Percentiles rank a stretch among this genome's conserved stretches.
These are phyloP conservation scores for Diplodia scrobiculata DNA, from an alignment of 2,329 filamentous ascomycete genomes.

Conservation along the genomic window DNA sequence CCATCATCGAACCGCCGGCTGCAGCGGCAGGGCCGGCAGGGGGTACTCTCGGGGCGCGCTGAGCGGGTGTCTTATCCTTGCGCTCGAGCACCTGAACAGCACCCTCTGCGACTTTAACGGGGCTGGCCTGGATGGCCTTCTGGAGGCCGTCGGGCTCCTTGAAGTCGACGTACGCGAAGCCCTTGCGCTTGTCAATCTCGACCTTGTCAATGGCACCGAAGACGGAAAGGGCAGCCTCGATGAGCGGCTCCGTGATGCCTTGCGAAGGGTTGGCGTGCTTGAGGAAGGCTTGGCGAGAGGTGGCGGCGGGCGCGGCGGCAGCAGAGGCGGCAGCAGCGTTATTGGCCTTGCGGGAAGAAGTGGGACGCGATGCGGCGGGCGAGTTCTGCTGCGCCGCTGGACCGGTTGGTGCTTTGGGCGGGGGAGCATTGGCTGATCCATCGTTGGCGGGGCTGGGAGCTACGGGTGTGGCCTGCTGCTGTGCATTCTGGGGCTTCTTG, in stretches of 20 bases:
- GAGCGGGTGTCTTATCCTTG: constrained; percentile 56
- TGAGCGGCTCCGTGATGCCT: constrained; percentile 79
- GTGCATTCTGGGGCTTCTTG: constrained; percentile 30
- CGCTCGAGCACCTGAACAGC: constrained; percentile 84
- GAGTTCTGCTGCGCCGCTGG: constrained; percentile 28
- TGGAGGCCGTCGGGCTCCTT: constrained; percentile 69
- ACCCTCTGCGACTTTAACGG: constrained; percentile 78
- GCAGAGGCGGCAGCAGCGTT: not conserved
- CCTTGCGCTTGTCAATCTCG: constrained; percentile 92
- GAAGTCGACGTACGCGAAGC: constrained; percentile 92
- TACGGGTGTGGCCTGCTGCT: constrained; percentile 30
- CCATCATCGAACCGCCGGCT: constrained; percentile 34
- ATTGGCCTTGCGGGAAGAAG: constrained; percentile 23
- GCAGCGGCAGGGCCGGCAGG: constrained; percentile 5
- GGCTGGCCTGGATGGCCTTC: constrained; percentile 79
- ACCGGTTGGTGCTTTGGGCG: constrained; percentile 28
- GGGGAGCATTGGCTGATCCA: not conserved
- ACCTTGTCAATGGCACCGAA: constrained; percentile 78
- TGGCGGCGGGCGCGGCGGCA: constrained; percentile 6
- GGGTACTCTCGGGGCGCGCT: constrained; percentile 12
- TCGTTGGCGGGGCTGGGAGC: constrained; percentile 3
- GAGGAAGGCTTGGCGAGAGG: constrained; percentile 57
- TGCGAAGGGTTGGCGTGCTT: constrained; percentile 75
- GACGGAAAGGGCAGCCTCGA: constrained; percentile 70
- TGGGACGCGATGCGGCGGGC: constrained; percentile 18